Percentiles rank a stretch among this genome's conserved stretches.
These are phyloP conservation scores for Diaporthe helianthi DNA, from an alignment of 2,329 filamentous ascomycete genomes.

Conservation along the genomic window DNA sequence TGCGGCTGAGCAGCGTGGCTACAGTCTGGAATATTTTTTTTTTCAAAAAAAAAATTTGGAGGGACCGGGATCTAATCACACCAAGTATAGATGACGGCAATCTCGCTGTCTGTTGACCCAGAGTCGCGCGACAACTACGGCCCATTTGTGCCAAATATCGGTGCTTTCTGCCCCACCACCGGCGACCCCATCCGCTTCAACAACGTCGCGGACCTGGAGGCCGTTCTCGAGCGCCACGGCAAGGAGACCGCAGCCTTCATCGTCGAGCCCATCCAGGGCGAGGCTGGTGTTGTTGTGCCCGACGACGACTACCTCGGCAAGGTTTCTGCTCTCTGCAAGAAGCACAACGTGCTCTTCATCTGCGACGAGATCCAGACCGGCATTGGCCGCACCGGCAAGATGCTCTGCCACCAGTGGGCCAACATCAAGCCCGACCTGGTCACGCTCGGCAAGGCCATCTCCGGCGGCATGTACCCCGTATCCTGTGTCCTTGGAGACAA, in stretches of 20 bases:
- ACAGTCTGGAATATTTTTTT: neutral
- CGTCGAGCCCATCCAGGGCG: constrained; percentile 95
- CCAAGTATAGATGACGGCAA: constrained; percentile 77
- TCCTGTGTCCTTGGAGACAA: constrained; percentile 80
- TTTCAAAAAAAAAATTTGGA: constrained; percentile 23
- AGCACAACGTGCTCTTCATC: constrained; percentile 95
- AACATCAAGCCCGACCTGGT: constrained; percentile 95
- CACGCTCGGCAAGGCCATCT: constrained; percentile 95
- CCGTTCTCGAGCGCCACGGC: constrained; percentile 80
- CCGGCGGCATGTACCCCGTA: constrained; percentile 98
- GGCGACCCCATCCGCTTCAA: constrained; percentile 84
- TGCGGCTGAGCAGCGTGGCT: constrained; percentile 2
- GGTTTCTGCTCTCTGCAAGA: constrained; percentile 85
- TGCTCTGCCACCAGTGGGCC: constrained; percentile 94
- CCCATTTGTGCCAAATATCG: constrained; percentile 89
- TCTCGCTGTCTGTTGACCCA: constrained; percentile 93
- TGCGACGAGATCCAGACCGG: constrained; percentile 99
- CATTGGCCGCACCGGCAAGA: constrained; percentile 91
- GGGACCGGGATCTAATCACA: constrained; percentile 29
- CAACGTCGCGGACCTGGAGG: constrained; percentile 80
- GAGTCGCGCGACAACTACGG: constrained; percentile 98
- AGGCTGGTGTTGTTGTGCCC: constrained; percentile 95
- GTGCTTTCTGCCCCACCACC: constrained; percentile 77
- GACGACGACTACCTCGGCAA: constrained; percentile 85
- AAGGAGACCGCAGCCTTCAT: constrained; percentile 90